Percentiles rank a stretch among this genome's conserved stretches.
These are phyloP conservation scores for Talaromyces ruber DNA, from an alignment of 495 filamentous ascomycete genomes.

Conservation along the genomic window DNA sequence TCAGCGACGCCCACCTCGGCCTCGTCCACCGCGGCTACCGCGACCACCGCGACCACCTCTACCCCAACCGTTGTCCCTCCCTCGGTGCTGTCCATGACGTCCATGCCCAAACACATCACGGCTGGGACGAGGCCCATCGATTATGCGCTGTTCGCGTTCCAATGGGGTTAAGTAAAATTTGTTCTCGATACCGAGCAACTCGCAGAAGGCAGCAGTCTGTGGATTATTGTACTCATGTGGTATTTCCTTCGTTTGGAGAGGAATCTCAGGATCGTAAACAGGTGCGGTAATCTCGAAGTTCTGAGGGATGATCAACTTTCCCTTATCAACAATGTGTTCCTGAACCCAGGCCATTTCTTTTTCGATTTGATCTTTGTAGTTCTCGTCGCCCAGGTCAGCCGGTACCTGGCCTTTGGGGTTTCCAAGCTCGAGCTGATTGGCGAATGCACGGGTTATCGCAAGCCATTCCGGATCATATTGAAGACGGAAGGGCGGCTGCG, in stretches of 20 bases:
- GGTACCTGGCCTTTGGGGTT: slow-evolving; percentile 39
- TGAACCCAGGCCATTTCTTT: slow-evolving; percentile 67
- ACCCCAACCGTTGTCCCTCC: slow-evolving; percentile 11
- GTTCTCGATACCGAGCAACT: slow-evolving; percentile 67
- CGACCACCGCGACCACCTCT: slow-evolving; percentile 13
- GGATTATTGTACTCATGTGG: slow-evolving; percentile 74
- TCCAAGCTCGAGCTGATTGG: slow-evolving; percentile 49
- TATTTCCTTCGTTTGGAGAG: slow-evolving; percentile 30
- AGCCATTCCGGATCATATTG: slow-evolving; percentile 93
- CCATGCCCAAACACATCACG: slow-evolving; percentile 12
- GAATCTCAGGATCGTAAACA: slow-evolving; percentile 41
- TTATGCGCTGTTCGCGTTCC: slow-evolving; percentile 47
- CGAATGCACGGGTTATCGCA: slow-evolving; percentile 78
- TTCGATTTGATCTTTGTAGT: slow-evolving; percentile 56
- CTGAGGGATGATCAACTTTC: slow-evolving; percentile 56
- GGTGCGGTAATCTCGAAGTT: slow-evolving; percentile 76
- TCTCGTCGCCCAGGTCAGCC: slow-evolving; percentile 49
- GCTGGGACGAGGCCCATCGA: slow-evolving; percentile 24
- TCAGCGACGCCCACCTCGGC: slow-evolving; percentile 8
- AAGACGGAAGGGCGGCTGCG: slow-evolving; percentile 35
- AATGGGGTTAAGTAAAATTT: slow-evolving; percentile 63
- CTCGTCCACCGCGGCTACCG: slow-evolving; percentile 15
- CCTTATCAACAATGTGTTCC: slow-evolving; percentile 52
- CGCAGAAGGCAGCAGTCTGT: slow-evolving; percentile 72
- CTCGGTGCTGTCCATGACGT: slow-evolving; percentile 6